Conservation (phyloP, 176 grass and related monocot species). For the Ananas comosus region DNA sequence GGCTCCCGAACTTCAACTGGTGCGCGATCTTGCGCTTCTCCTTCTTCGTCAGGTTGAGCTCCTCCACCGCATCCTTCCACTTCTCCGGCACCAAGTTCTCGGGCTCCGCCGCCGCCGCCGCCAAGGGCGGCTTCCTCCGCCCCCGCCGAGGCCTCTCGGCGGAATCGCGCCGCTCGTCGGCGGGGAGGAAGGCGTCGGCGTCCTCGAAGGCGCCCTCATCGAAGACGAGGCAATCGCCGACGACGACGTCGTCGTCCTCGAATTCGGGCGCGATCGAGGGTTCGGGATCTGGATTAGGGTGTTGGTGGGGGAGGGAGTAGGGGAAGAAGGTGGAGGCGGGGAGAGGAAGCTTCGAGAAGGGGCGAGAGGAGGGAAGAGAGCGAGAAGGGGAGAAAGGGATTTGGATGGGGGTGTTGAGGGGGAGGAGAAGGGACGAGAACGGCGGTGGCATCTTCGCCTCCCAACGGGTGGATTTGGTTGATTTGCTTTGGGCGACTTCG, state of each 20-base stretch:
- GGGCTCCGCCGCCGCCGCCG: slow-evolving; percentile 4
- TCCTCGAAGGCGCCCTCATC: slow-evolving; percentile 87
- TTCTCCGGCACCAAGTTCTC: slow-evolving; percentile 60
- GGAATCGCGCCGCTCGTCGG: background rate
- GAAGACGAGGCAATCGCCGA: slow-evolving; percentile 93
- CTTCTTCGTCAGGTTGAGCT: slow-evolving; percentile 96
- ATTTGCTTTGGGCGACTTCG: too few relatives aligned
- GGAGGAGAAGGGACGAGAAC: slow-evolving; percentile 4
- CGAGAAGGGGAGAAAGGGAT: slow-evolving; percentile 11
- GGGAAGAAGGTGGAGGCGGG: slow-evolving; percentile 16
- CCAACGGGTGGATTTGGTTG: background rate
- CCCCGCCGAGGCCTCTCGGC: background rate
- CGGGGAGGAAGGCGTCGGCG: slow-evolving; percentile 17
- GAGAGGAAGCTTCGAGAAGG: slow-evolving; percentile 9
- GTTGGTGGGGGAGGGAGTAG: slow-evolving; percentile 16
- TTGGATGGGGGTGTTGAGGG: slow-evolving; percentile 6
- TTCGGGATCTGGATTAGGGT: background rate
- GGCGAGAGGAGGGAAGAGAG: slow-evolving; percentile 16
- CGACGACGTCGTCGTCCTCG: slow-evolving; percentile 47
- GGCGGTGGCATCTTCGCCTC: background rate
- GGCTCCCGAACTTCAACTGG: slow-evolving; percentile 61
- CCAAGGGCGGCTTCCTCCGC: slow-evolving; percentile 8
- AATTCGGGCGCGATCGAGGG: slow-evolving; percentile 2
- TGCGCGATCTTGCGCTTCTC: slow-evolving; percentile 78
- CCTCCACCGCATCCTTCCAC: slow-evolving; percentile 66